Percentiles rank a stretch among this genome's conserved stretches.
Evolutionary conservation across 2,329 filamentous ascomycete genomes (phyloP).

Genomic region (Colletotrichum cuscutae): DNA sequence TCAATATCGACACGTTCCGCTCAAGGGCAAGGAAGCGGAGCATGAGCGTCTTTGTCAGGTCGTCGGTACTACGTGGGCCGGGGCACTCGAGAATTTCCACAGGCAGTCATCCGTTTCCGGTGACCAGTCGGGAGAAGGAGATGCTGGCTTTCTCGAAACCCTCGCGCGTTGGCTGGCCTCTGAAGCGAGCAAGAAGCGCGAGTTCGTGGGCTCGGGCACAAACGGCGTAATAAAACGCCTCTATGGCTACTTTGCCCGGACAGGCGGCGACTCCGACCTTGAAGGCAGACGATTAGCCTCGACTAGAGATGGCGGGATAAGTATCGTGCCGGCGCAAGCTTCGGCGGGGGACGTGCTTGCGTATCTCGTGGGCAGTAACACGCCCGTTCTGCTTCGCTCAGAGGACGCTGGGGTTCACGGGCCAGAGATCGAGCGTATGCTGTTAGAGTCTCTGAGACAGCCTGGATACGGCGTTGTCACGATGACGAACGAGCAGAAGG

Average conservation of each 20-base stretch:
- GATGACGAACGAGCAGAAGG: background rate
- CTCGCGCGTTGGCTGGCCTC: background rate
- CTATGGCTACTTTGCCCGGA: background rate
- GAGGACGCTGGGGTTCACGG: no score
- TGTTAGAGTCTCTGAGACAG: background rate
- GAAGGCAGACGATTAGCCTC: background rate
- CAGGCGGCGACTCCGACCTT: background rate
- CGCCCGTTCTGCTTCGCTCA: background rate
- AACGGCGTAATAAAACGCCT: background rate
- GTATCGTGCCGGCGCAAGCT: background rate
- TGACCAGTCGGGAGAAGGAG: background rate
- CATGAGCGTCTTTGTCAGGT: background rate
- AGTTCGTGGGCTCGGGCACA: background rate
- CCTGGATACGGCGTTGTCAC: background rate
- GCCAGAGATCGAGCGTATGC: background rate
- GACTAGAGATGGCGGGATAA: background rate
- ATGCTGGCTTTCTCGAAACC: background rate
- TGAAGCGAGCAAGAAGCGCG: background rate
- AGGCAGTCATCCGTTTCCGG: no score
- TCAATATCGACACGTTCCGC: constrained; percentile 1
- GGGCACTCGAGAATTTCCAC: background rate
- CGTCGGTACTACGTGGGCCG: background rate
- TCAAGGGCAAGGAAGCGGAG: background rate
- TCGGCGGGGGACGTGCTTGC: background rate
- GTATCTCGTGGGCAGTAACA: background rate